Conservation (phyloP, 176 grass and related monocot species). For the Juncus inflexus region DNA sequence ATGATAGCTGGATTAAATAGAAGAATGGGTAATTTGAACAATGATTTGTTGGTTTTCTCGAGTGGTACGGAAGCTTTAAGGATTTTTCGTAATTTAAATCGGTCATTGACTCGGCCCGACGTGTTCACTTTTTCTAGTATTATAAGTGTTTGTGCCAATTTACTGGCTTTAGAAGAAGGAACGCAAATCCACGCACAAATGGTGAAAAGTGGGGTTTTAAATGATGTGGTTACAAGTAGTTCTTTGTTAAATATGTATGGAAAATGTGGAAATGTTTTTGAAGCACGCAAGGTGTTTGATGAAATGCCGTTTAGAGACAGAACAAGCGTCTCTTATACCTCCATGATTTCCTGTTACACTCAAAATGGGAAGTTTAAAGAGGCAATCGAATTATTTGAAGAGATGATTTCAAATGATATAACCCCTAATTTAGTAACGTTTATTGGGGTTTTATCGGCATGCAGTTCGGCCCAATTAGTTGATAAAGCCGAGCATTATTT, state of each 20-base stretch:
- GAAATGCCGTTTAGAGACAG: slow-evolving; percentile 52
- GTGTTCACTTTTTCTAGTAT: slow-evolving; percentile 80
- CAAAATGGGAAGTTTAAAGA: slow-evolving; percentile 65
- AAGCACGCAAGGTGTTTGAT: slow-evolving; percentile 61
- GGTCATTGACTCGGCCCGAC: slow-evolving; percentile 53
- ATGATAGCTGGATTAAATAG: slow-evolving; percentile 66
- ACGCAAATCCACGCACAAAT: slow-evolving; percentile 73
- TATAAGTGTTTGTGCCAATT: slow-evolving; percentile 56
- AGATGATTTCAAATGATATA: slow-evolving; percentile 61
- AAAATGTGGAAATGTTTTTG: slow-evolving; percentile 64
- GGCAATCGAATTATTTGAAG: slow-evolving; percentile 77
- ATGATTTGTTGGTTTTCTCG: slow-evolving; percentile 48
- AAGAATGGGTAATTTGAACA: slow-evolving; percentile 59
- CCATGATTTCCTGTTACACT: slow-evolving; percentile 75
- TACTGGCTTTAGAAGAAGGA: slow-evolving; percentile 75
- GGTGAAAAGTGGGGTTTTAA: slow-evolving; percentile 65
- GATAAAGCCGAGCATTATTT: slow-evolving; percentile 67
- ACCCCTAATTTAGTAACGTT: slow-evolving; percentile 76
- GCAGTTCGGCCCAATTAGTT: slow-evolving; percentile 64
- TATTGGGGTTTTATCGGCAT: slow-evolving; percentile 78
- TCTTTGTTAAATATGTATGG: slow-evolving; percentile 92
- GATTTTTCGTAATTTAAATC: slow-evolving; percentile 52
- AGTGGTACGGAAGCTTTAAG: slow-evolving; percentile 62
- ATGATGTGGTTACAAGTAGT: slow-evolving; percentile 69
- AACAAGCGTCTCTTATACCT: slow-evolving; percentile 74